Evolutionary conservation across 176 grass and related monocot species (phyloP).

Genomic region (Oryza meridionalis): DNA sequence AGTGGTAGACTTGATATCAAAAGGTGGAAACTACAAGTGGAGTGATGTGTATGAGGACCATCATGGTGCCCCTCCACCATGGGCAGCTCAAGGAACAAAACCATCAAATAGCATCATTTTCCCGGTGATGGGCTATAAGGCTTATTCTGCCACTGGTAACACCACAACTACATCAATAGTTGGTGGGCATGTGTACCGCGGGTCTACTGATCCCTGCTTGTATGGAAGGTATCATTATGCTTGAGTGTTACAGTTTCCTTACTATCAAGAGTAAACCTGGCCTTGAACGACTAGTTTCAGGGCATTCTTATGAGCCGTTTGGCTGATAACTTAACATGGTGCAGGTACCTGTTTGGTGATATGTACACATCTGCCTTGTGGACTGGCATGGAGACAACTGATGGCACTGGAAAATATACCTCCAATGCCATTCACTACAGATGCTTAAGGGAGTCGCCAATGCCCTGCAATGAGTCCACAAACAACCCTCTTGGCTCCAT

Average conservation of each 20-base stretch:
- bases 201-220: conserved; percentile 51
- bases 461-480: conserved; percentile 36
- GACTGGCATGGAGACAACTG: conserved; percentile 50
- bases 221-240: conserved; percentile 44
- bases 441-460: conserved; percentile 38
- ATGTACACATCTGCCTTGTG: conserved; percentile 52
- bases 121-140: conserved; percentile 45
- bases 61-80: conserved; percentile 18
- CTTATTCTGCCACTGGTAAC: conserved; percentile 19
- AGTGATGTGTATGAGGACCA: conserved; percentile 32
- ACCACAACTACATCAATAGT: conserved; percentile 43
- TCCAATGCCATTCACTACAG: conserved; percentile 30
- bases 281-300: background rate
- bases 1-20: conserved; percentile 45
- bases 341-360: conserved; percentile 61
- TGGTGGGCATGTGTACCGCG: conserved; percentile 54
- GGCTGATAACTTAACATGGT: background rate
- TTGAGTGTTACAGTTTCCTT: too few species aligned
- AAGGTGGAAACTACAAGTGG: conserved; percentile 62
- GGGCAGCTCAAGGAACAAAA: conserved; percentile 30
- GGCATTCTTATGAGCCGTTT: background rate
- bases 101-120: conserved; percentile 23
- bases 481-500: conserved; percentile 24
- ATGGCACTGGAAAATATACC: conserved; percentile 42
- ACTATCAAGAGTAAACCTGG: too few species aligned